Base-by-base conservation (phyloP, 352 stramenopile species). In the Aphanomyces euteiches region DNA sequence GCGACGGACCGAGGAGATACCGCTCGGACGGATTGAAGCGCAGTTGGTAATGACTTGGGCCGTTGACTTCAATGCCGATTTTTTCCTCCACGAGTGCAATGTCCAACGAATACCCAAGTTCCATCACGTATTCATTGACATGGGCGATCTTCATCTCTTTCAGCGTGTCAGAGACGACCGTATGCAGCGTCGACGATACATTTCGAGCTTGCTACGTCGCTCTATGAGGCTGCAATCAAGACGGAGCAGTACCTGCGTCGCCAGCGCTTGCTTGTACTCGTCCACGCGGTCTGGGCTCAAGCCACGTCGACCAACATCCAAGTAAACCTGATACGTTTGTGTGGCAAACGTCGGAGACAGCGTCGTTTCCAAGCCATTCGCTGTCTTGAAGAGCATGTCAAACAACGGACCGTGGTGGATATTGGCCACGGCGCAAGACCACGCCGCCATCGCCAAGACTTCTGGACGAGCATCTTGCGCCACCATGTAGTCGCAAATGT, bases 31-130 rank as follows among this genome's bases (percentile, higher is more conserved):
- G 63, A 61, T 69, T 60, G 47, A 21, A 28, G 7, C 63, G 63
- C n/a, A 69, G 38, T 37, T 69, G 63, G 19, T 69, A 69, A 43
- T 69, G 63, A n/a, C 36, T 60, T 17, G 63, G 63, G 19, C 63
- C 63, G 36, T 69, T 69, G 37, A 69, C 63, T 69, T 69, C 63
- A 69, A 69, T 69, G 40, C 63, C 63, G 43, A 69, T 69, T 12
- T 40, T 28, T 15, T 65, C 63, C n/a, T 69, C 63, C 3, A 69
- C 50, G 3, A 69, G 38, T 17, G 63, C 63, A 69, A 69, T 69
- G 50, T 69, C 63, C 19, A 69, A n/a, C 15, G 63, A 69, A 61
- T 69, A 69, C 63, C 63, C 63, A 36, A 58, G 63, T 19, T 50
- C 15, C 36, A 69, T 37, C 21, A 69, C 50, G 19, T 60, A 48